phyloP scores from a whole-genome alignment of 192 early-diverging fungal species.

The Coemansia sp. region DNA sequence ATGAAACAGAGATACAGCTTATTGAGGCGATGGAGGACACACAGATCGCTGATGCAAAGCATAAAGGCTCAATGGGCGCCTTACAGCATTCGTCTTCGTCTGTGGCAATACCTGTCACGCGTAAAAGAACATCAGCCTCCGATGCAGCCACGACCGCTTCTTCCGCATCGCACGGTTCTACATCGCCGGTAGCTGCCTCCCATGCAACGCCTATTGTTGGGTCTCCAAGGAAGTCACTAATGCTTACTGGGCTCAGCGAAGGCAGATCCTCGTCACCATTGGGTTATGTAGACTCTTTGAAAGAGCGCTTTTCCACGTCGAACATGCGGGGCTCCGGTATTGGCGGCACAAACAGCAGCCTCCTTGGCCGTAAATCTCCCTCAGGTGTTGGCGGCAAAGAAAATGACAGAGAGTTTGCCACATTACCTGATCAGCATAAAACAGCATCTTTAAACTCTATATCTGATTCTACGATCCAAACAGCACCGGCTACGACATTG shows the following conservation, averaged over 20 bases:
- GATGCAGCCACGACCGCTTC: background rate
- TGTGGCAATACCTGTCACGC: constrained; percentile 5
- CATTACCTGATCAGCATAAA: no score
- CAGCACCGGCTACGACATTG: background rate
- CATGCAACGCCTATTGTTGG: constrained; percentile 26
- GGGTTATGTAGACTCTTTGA: constrained; percentile 40
- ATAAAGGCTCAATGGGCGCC: constrained; percentile 11
- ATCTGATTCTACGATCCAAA: background rate
- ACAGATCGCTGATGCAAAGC: constrained; percentile 29
- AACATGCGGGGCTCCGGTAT: constrained; percentile 1
- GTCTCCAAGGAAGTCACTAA: constrained; percentile 12
- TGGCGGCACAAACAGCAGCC: background rate
- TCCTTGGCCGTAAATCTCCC: background rate
- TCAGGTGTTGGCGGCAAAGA: background rate
- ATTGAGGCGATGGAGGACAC: constrained; percentile 55
- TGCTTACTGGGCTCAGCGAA: constrained; percentile 29
- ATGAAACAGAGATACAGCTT: constrained; percentile 52
- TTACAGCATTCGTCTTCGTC: constrained; percentile 9
- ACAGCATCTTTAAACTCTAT: background rate
- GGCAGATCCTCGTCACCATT: constrained; percentile 5
- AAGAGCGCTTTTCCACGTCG: constrained; percentile 41
- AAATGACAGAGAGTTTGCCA: background rate
- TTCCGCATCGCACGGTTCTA: background rate
- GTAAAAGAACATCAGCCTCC: constrained; percentile 2
- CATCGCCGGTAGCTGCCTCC: constrained; percentile 10